Base-by-base conservation (phyloP, 2,329 filamentous ascomycete species). In the Phialophora chinensis region DNA sequence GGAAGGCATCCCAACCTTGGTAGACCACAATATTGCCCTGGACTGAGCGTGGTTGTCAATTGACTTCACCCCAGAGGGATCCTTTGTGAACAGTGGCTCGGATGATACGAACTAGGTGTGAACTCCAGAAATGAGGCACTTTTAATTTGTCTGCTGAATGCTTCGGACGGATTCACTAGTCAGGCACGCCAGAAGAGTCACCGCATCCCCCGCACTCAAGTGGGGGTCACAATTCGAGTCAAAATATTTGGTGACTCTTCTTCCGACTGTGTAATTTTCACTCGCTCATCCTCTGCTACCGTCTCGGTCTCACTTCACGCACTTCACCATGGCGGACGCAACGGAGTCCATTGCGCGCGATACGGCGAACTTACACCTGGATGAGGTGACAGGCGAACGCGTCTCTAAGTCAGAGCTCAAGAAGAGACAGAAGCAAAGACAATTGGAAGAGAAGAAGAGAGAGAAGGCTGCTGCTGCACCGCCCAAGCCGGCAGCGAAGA, bases 361-460 rank as follows among this genome's bases (percentile, higher is more conserved):
- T 70, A 72, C 71, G 63, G 79, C 76, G 75, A 92, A 94, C 82
- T 85, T 96, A 73, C 86, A 93, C 79, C 87, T 95, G 59, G 95
- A 99, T 79, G 92, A 96, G 76, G 92, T 93, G 71, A 98, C 95
- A 14, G 95, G 95, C 75, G 95, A 99, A 83, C 89, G 80, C 75
- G 84, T 89, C 62, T 93, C 91, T 82, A 93, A 93, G 88, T 87
- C 88, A 17, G 90, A 93, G 82, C 84, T 98, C 79, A 99, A 99
- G 92, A 94, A 92, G 84, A 89, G 94, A 75, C 88, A 93, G 83
- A 99, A 99, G 91, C 86, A 90, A 77, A 90, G 94, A 72, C 88
- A 94, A 79, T 88, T 87, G 80, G 93, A 96, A 68, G 90, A 90
- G 73, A 91, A 93, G 83, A 97, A 96, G 90, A 88, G 88, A 73